Base-by-base conservation (phyloP, 148 eudicot genomes). In the Bassia scoparia region DNA sequence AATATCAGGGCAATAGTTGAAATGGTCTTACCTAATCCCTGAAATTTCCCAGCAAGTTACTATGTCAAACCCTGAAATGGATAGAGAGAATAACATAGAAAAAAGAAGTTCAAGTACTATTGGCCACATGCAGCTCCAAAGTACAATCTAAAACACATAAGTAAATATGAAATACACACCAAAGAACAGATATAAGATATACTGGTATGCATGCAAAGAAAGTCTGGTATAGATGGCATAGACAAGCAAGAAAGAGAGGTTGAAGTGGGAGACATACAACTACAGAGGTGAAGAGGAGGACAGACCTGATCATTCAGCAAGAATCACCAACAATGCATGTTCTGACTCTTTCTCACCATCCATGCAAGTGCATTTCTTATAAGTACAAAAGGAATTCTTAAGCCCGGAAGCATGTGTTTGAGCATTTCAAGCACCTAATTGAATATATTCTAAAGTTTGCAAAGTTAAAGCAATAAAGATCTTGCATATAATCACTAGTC, bases 251-350 rank as follows among this genome's bases (percentile, higher is more conserved):
- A 44, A 41, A 20, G 20, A 50, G 31, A 61, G 31, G 35, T 43
- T 5, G 0, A 44, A 48, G 61, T 33, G 44, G 33, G 52, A 12
- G 27, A 64, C 38, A 74, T 52, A 56, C 24, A 34, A 50, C 4
- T 6, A 37, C 27, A 53, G 44, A 15, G 24, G 48, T 21, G 61
- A 60, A 31, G 34, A 26, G 43, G 56, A 17, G 52, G 24, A 65
- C 16, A 63, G 30, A 96, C 99, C 99, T 96, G 99, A 79, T 96
- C 99, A 87, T 96, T n/a, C 99, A 50, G 99, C 99, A 73, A 96
- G 86, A 74, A 96, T 92, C 99, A 73, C 99, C 99, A 76, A 77
- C 97, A 96, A 78, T 78, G 84, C 48, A 80, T 68, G 90, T 87
- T 72, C 77, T 81, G 89, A 80, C 86, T 96, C 99, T 81, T 90